These are phyloP conservation scores for Harrya chromipes DNA, from an alignment of 768 basidiomycete genomes.

Conservation along the genomic window DNA sequence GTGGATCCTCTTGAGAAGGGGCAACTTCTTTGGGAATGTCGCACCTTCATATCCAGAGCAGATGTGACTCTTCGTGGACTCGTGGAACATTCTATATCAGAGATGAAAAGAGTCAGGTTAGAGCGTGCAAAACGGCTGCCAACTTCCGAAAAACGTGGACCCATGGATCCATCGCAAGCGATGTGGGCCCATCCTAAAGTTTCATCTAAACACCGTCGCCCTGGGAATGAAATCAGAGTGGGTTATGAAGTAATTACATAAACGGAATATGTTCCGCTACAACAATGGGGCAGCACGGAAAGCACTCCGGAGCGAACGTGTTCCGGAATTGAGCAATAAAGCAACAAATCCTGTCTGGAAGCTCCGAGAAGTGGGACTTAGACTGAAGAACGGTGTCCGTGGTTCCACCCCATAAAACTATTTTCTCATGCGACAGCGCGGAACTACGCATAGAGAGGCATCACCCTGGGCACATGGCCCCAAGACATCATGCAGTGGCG, in stretches of 20 bases:
- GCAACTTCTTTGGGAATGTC: background rate
- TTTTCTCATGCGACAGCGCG: constrained; percentile 18
- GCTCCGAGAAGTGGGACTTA: background rate
- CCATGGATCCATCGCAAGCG: constrained; percentile 5
- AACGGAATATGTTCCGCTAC: constrained; percentile 8
- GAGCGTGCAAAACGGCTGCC: constrained; percentile 13
- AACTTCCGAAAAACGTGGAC: constrained; percentile 4
- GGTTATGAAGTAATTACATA: constrained; percentile 6
- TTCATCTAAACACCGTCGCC: constrained; percentile 20
- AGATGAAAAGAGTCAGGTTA: constrained; percentile 18
- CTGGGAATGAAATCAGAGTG: constrained; percentile 1
- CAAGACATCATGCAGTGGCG: constrained; percentile 23
- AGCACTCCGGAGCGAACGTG: background rate
- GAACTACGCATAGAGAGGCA: constrained; percentile 18
- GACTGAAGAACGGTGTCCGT: background rate
- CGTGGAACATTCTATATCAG: constrained; percentile 10
- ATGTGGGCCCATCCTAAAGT: background rate
- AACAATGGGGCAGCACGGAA: constrained; percentile 5
- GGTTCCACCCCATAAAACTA: background rate
- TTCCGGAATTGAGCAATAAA: background rate
- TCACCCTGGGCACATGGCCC: constrained; percentile 21
- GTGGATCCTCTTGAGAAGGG: constrained; percentile 26
- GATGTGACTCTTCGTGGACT: constrained; percentile 5
- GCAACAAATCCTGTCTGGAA: background rate
- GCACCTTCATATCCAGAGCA: background rate